phyloP scores from a whole-genome alignment of 371 early-diverging fungal species.

The Rhizomucor pusillus region DNA sequence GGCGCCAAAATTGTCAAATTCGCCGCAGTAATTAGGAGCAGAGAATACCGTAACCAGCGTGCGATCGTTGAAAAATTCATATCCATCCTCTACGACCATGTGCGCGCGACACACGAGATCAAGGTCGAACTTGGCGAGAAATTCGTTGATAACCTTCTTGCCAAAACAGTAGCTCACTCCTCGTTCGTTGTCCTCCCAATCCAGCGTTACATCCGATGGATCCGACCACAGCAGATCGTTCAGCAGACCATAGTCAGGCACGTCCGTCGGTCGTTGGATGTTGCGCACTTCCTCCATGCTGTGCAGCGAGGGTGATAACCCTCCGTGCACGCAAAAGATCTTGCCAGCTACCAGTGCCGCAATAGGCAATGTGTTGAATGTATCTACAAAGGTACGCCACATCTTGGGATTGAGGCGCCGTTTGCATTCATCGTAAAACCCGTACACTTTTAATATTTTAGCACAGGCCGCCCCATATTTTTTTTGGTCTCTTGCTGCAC shows the following conservation, averaged over 20 bases:
- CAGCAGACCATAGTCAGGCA: slow-evolving; percentile 94
- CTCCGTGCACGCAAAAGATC: slow-evolving; percentile 99
- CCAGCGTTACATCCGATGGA: slow-evolving; percentile 72
- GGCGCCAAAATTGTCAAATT: slow-evolving; percentile 96
- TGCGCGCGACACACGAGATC: slow-evolving; percentile 97
- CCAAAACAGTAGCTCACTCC: slow-evolving; percentile 98
- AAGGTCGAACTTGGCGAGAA: slow-evolving; percentile 86
- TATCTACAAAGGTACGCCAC: slow-evolving; percentile 98
- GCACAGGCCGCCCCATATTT: neutral
- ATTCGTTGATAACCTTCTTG: slow-evolving; percentile 82
- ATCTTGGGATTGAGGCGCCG: slow-evolving; percentile 90
- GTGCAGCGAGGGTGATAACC: slow-evolving; percentile 86
- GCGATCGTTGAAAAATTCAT: slow-evolving; percentile 97
- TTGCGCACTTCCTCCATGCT: slow-evolving; percentile 94
- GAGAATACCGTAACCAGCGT: slow-evolving; percentile 95
- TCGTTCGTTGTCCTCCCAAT: slow-evolving; percentile 98
- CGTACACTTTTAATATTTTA: slow-evolving; percentile 86
- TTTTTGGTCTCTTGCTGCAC: slow-evolving; percentile 2
- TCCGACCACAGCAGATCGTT: slow-evolving; percentile 93
- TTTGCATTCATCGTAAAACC: slow-evolving; percentile 99
- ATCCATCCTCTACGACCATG: slow-evolving; percentile 98
- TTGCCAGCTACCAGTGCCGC: slow-evolving; percentile 96
- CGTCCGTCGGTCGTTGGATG: slow-evolving; percentile 92
- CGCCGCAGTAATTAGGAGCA: slow-evolving; percentile 99
- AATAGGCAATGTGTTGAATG: slow-evolving; percentile 97